phyloP scores from a whole-genome alignment of 805 yeast species.

The Cephaloascus fragrans region DNA sequence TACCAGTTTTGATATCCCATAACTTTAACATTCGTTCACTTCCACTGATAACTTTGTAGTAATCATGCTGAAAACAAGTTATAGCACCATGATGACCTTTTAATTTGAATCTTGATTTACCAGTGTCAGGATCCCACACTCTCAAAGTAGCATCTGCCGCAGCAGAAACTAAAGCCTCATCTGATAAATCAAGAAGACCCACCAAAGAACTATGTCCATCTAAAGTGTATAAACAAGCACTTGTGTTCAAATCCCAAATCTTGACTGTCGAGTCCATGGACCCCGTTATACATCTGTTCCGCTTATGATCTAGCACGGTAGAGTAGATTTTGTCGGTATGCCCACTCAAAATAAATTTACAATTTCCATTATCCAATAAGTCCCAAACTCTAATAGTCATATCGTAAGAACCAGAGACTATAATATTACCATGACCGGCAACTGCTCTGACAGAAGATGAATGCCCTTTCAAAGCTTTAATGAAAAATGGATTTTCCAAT shows the following conservation, averaged over 20 bases:
- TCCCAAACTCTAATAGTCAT: constrained; percentile 91
- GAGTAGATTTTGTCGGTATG: constrained; percentile 85
- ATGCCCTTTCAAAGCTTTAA: constrained; percentile 67
- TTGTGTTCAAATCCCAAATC: constrained; percentile 82
- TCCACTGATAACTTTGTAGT: constrained; percentile 78
- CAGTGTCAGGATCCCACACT: constrained; percentile 85
- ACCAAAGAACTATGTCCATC: constrained; percentile 89
- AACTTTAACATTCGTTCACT: constrained; percentile 79
- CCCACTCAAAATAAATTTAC: constrained; percentile 67
- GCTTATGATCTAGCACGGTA: constrained; percentile 69
- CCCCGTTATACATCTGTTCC: constrained; percentile 81
- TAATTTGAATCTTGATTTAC: constrained; percentile 53
- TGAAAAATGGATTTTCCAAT: constrained; percentile 48
- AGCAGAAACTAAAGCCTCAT: constrained; percentile 76
- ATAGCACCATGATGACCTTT: constrained; percentile 83
- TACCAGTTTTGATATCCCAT: constrained; percentile 79
- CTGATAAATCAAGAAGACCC: constrained; percentile 73
- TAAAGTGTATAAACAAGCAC: constrained; percentile 56
- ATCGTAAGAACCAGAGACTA: constrained; percentile 89
- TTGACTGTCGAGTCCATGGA: constrained; percentile 83
- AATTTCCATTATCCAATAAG: constrained; percentile 52
- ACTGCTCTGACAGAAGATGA: constrained; percentile 78
- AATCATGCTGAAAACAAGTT: constrained; percentile 88
- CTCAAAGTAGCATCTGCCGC: constrained; percentile 92
- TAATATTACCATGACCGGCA: constrained; percentile 73